Evolutionary conservation across 306 rosid genomes (phyloP).

Genomic region (Luffa acutangula): DNA sequence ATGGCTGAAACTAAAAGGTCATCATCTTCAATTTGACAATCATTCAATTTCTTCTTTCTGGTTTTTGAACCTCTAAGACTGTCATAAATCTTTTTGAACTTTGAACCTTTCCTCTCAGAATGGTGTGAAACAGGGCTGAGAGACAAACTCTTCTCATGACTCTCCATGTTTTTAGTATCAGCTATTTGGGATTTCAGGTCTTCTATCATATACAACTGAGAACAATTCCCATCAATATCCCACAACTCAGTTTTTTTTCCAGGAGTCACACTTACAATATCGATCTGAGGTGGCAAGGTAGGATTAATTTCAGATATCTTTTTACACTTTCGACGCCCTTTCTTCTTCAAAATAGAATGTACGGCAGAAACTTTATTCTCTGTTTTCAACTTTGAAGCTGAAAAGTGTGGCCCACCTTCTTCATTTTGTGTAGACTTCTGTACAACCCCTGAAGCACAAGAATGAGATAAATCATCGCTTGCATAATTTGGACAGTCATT

Average conservation of each 20-base stretch:
- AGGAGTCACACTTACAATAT: conserved; percentile 24
- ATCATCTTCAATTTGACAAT: conserved; percentile 77
- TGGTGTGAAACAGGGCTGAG: conserved; percentile 25
- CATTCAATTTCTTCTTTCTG: conserved; percentile 31
- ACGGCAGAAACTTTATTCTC: conserved; percentile 30
- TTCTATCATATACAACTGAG: conserved; percentile 29
- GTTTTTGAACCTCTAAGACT: conserved; percentile 21
- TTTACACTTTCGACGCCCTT: conserved; percentile 62
- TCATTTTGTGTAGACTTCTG: conserved; percentile 23
- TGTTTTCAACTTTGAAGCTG: conserved; percentile 22
- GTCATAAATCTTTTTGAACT: conserved; percentile 17
- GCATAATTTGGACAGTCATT: conserved; percentile 14
- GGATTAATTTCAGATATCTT: conserved; percentile 70
- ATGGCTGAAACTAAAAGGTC: conserved; percentile 87
- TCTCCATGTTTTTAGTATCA: conserved; percentile 27
- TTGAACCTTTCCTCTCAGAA: conserved; percentile 29
- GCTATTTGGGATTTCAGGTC: conserved; percentile 27
- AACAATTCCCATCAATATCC: conserved; percentile 23
- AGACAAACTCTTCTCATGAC: conserved; percentile 22
- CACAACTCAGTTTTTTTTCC: conserved; percentile 28
- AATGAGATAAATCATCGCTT: conserved; percentile 28
- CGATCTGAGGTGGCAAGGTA: conserved; percentile 30
- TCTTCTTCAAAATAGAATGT: conserved; percentile 44
- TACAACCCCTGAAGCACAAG: conserved; percentile 22
- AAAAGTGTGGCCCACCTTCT: conserved; percentile 24